Evolutionary conservation across 1,284 basidiomycete genomes (phyloP).

Genomic region (Heterobasidion irregulare): DNA sequence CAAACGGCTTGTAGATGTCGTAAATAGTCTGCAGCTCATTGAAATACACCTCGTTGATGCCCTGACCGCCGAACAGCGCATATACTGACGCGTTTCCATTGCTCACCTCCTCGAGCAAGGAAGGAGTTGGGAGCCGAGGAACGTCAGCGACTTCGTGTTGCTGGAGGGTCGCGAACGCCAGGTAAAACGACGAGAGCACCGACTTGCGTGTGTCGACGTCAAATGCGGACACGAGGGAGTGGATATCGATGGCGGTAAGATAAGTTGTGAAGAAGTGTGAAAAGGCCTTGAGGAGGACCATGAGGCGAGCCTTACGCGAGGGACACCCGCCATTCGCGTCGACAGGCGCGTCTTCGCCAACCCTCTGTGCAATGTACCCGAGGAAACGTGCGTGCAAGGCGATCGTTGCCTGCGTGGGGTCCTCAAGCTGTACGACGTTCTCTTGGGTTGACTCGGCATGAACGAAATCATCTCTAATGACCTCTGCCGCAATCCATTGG

Average conservation of each 20-base stretch:
- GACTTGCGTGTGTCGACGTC: conserved; percentile 70
- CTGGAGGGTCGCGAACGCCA: conserved; percentile 70
- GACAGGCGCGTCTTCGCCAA: conserved; percentile 31
- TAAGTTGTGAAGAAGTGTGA: conserved; percentile 75
- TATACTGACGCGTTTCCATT: conserved; percentile 76
- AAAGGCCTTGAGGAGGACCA: conserved; percentile 68
- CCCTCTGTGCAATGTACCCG: conserved; percentile 58
- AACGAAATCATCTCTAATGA: conserved; percentile 80
- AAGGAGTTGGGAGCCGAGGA: conserved; percentile 59
- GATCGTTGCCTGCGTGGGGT: conserved; percentile 54
- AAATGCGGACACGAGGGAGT: conserved; percentile 72
- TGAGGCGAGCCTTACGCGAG: conserved; percentile 38
- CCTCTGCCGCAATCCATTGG: conserved; percentile 86
- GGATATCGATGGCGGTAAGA: conserved; percentile 70
- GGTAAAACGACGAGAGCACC: conserved; percentile 78
- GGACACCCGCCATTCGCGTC: conserved; percentile 29
- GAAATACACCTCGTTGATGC: conserved; percentile 97
- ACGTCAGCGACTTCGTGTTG: conserved; percentile 48
- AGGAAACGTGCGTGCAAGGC: conserved; percentile 80
- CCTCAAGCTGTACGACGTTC: conserved; percentile 42
- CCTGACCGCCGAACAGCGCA: conserved; percentile 97
- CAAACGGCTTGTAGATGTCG: conserved; percentile 85
- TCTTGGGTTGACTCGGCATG: conserved; percentile 54
- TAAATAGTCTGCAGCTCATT: conserved; percentile 91
- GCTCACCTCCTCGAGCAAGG: conserved; percentile 67